Percentiles rank a stretch among this genome's conserved stretches.
phyloP scores from a whole-genome alignment of 257 asterid species.

The Mentha longifolia region DNA sequence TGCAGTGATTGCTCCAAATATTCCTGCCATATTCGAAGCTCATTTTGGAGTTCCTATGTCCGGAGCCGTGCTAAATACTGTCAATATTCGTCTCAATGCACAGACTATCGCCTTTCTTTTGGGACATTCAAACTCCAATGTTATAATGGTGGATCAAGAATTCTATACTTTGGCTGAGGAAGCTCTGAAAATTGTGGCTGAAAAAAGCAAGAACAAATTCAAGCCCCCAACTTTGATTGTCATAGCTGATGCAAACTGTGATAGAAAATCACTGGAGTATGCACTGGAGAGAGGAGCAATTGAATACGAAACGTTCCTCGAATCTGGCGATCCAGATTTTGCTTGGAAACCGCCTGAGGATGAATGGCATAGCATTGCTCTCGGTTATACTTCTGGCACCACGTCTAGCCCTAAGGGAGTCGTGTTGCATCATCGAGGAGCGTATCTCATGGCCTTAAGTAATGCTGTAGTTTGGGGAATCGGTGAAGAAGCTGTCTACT shows the following conservation, averaged over 20 bases:
- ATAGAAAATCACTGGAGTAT: conserved; percentile 52
- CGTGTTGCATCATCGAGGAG: conserved; percentile 93
- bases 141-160: conserved; percentile 90
- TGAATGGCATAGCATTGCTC: conserved; percentile 92
- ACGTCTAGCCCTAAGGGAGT: conserved; percentile 98
- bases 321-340: conserved; percentile 69
- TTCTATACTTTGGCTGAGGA: conserved; percentile 76
- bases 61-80: conserved; percentile 87
- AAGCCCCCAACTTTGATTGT: conserved; percentile 66
- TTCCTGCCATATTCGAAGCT: conserved; percentile 83
- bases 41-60: conserved; percentile 97
- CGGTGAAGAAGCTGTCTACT: conserved; percentile 73
- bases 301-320: conserved; percentile 80
- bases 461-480: conserved; percentile 74
- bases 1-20: conserved; percentile 89
- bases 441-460: conserved; percentile 86
- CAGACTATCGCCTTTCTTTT: conserved; percentile 76
- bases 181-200: conserved; percentile 59
- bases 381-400: conserved; percentile 93
- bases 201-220: conserved; percentile 51
- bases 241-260: conserved; percentile 74
- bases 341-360: conserved; percentile 84
- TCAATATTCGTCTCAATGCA: conserved; percentile 81
- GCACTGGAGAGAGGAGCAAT: conserved; percentile 72
- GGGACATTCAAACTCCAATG: conserved; percentile 72